Evolutionary conservation across 140 eudicot genomes (phyloP).

Genomic region (Ambrosia hybrid): DNA sequence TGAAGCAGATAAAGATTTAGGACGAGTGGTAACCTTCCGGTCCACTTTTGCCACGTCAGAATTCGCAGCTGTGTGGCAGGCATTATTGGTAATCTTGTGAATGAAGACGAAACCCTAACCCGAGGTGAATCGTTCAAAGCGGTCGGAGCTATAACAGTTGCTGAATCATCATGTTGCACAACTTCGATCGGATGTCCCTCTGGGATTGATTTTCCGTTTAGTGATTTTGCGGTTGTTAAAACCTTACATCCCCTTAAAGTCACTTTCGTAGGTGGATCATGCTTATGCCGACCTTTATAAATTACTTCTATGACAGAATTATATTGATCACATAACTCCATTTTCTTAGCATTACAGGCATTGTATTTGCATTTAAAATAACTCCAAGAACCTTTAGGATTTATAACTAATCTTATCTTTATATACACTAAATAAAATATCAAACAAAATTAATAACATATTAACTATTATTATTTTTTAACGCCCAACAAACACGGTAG

Average conservation of each 20-base stretch:
- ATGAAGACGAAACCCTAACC: too few relatives aligned
- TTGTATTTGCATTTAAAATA: constrained; percentile 58
- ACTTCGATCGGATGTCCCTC: constrained; percentile 32
- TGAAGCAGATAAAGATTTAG: constrained; percentile 20
- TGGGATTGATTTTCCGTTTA: constrained; percentile 16
- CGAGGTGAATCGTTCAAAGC: constrained; percentile 15
- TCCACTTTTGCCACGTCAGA: constrained; percentile 10
- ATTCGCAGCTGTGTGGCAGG: too few relatives aligned
- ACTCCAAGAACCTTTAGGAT: constrained; percentile 63
- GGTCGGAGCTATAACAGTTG: constrained; percentile 35
- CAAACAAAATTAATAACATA: too few relatives aligned
- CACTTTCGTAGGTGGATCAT: constrained; percentile 58
- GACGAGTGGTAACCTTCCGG: constrained; percentile 12
- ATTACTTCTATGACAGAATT: constrained; percentile 37
- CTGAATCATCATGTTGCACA: constrained; percentile 30
- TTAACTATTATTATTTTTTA: too few relatives aligned
- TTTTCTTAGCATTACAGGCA: constrained; percentile 58
- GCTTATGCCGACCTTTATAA: constrained; percentile 61
- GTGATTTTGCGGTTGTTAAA: constrained; percentile 28
- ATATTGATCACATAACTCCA: constrained; percentile 47
- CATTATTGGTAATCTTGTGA: neutral
- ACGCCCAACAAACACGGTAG: too few relatives aligned
- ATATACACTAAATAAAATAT: too few relatives aligned
- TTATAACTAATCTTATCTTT: too few relatives aligned
- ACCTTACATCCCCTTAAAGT: constrained; percentile 35